Conservation (phyloP, 1,284 basidiomycete species). For the Apiotrichum mycotoxinovorans region DNA sequence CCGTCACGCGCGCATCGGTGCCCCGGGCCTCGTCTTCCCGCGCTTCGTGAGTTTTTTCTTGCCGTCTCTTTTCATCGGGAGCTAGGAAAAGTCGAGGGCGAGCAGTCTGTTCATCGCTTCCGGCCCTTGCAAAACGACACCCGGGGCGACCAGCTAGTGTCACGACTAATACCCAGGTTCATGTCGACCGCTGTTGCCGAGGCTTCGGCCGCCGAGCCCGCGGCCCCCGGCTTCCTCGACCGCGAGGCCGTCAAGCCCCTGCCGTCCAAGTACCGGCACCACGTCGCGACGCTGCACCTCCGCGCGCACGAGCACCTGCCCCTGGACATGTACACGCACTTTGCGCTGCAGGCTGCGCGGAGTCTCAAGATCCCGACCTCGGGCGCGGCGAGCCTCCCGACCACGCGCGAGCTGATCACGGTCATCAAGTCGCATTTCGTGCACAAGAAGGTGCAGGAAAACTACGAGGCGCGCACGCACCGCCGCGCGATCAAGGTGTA, state of each 20-base stretch:
- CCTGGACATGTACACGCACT: slow-evolving; percentile 78
- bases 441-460: slow-evolving; percentile 94
- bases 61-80: no score
- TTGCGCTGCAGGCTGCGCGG: slow-evolving; percentile 76
- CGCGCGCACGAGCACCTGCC: slow-evolving; percentile 66
- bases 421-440: slow-evolving; percentile 83
- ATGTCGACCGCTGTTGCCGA: not conserved
- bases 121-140: no score
- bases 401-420: slow-evolving; percentile 76
- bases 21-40: slow-evolving; percentile 12
- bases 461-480: slow-evolving; percentile 83
- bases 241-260: slow-evolving; percentile 18
- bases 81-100: no score
- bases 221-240: not conserved
- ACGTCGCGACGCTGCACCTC: slow-evolving; percentile 79
- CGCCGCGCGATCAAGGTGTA: slow-evolving; percentile 84
- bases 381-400: slow-evolving; percentile 67
- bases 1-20: slow-evolving; percentile 6
- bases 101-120: no score
- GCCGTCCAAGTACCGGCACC: slow-evolving; percentile 60
- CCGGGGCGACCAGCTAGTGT: not conserved
- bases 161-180: not conserved
- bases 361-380: slow-evolving; percentile 79
- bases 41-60: slow-evolving; percentile 3
- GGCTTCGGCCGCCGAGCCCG: not conserved